Evolutionary conservation across 805 yeast genomes (phyloP).

Genomic region (Lachancea kluyveri): DNA sequence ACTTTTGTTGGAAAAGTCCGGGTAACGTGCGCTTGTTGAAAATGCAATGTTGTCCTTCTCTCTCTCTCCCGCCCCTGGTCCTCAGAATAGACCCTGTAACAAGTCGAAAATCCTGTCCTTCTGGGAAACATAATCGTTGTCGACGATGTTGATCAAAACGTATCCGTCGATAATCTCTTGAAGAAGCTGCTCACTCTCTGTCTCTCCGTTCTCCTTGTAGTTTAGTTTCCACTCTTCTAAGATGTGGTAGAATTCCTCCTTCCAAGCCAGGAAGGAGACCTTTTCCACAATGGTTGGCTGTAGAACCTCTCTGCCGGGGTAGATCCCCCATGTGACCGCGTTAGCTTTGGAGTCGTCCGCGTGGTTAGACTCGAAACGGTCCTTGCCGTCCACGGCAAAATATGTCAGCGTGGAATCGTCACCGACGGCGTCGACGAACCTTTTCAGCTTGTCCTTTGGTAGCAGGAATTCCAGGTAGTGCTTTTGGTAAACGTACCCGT

Average conservation of each 20-base stretch:
- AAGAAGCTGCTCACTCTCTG: conserved; percentile 23
- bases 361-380: conserved; percentile 59
- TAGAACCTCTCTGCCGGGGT: conserved; percentile 89
- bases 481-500: conserved; percentile 91
- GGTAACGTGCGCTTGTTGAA: no score
- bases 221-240: conserved; percentile 72
- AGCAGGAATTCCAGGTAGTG: conserved; percentile 85
- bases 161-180: conserved; percentile 42
- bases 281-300: conserved; percentile 96
- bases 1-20: no score
- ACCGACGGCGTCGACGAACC: conserved; percentile 40
- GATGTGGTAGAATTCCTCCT: conserved; percentile 85
- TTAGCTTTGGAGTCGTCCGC: conserved; percentile 67
- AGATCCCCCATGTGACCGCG: conserved; percentile 98
- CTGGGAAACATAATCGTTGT: conserved; percentile 63
- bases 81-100: conserved; percentile 27
- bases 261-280: conserved; percentile 92
- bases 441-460: conserved; percentile 41
- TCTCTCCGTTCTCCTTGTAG: conserved; percentile 34
- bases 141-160: conserved; percentile 81
- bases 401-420: conserved; percentile 54
- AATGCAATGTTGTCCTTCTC: no score
- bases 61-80: no score
- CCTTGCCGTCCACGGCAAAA: conserved; percentile 63
- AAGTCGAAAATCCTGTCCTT: conserved; percentile 52